A percentile compares a stretch with the other conserved stretches of the same genome.
These are phyloP conservation scores for Colletotrichum endophyticum DNA, from an alignment of 2,329 filamentous ascomycete species.

Conservation along the genomic window DNA sequence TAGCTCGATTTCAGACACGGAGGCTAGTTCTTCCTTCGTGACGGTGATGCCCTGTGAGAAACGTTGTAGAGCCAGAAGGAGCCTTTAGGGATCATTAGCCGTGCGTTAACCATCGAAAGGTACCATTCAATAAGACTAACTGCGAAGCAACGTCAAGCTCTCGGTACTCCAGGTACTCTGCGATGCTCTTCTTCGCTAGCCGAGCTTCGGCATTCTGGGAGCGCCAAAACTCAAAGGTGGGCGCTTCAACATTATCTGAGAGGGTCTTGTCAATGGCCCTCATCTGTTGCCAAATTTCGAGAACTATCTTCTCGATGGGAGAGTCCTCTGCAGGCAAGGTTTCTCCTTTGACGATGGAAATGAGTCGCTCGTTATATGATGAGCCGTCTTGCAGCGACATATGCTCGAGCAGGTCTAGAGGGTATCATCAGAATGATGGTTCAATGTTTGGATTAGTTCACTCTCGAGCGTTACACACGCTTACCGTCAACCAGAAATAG, in stretches of 20 bases:
- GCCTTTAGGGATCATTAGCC: not conserved
- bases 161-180: not conserved
- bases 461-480: not conserved
- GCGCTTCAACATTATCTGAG: not conserved
- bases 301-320: not conserved
- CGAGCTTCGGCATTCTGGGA: not conserved
- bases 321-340: not conserved
- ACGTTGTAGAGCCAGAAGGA: not conserved
- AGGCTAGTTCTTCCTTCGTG: not conserved
- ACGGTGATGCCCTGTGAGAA: not conserved
- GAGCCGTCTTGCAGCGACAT: not conserved
- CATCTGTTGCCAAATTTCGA: not conserved
- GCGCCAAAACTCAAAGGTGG: not conserved
- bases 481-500: not conserved
- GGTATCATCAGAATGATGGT: not conserved
- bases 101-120: rapidly evolving
- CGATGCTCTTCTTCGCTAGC: not conserved
- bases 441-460: not conserved
- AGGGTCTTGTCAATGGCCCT: not conserved
- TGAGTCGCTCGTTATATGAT: not conserved
- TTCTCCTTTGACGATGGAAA: not conserved
- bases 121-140: not conserved
- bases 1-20: not conserved
- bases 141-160: not conserved
- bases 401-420: not conserved